Evolutionary conservation across 768 basidiomycete species (phyloP).

Genomic region (Pleurotus platypus): DNA sequence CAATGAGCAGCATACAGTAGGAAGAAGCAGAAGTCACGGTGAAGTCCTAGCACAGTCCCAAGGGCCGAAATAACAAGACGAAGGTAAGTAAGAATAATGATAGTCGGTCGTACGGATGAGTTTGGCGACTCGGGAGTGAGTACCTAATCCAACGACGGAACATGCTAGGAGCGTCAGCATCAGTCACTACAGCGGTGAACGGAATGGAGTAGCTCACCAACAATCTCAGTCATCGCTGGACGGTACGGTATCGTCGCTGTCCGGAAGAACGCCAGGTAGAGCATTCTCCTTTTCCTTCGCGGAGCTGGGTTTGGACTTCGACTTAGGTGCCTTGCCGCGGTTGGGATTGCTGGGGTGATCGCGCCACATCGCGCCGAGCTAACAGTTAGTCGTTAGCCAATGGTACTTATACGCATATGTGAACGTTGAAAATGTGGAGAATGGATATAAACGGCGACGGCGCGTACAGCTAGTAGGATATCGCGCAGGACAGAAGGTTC

Average conservation of each 20-base stretch:
- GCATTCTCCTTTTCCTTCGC: conserved; percentile 6
- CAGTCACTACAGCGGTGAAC: no score
- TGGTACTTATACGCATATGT: neutral
- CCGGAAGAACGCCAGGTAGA: neutral
- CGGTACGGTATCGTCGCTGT: conserved; percentile 4
- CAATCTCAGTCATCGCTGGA: neutral
- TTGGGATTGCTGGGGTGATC: conserved; percentile 64
- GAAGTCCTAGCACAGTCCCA: no score
- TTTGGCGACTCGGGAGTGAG: no score
- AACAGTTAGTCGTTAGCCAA: neutral
- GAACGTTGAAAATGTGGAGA: neutral
- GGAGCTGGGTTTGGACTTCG: conserved; percentile 14
- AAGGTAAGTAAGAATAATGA: no score
- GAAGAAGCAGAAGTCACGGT: no score
- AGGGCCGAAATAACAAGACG: no score
- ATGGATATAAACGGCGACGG: neutral
- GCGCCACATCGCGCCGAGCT: conserved; percentile 59
- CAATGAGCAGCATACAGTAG: no score
- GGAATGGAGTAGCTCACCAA: no score
- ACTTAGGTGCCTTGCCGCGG: conserved; percentile 39
- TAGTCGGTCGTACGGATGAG: no score
- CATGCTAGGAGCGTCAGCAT: no score
- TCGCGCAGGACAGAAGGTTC: neutral
- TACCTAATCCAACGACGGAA: no score
- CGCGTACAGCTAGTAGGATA: neutral